Percentiles rank a stretch among this genome's conserved stretches.
Evolutionary conservation across 2,329 filamentous ascomycete species (phyloP).

Genomic region (Trichophyton schoenleinii): DNA sequence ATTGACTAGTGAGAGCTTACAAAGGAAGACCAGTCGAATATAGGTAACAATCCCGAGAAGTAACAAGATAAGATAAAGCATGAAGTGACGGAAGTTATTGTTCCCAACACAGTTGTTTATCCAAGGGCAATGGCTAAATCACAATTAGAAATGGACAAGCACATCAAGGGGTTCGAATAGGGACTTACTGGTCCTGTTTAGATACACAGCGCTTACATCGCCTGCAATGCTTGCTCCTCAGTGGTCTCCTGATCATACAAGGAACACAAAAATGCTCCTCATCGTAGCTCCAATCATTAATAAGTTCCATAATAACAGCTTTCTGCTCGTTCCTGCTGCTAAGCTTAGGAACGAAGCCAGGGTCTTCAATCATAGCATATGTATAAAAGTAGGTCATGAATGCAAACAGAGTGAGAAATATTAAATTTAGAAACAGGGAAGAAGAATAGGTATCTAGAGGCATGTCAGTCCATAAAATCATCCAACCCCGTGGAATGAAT

Average conservation of each 20-base stretch:
- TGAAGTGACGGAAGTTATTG: slow-evolving; percentile 94
- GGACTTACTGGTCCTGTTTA: slow-evolving; percentile 83
- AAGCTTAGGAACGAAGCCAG: slow-evolving; percentile 84
- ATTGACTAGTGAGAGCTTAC: slow-evolving; percentile 37
- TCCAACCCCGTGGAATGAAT: neutral
- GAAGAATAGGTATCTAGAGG: slow-evolving; percentile 49
- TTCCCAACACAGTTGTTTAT: slow-evolving; percentile 91
- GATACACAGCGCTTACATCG: slow-evolving; percentile 85
- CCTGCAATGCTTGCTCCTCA: slow-evolving; percentile 92
- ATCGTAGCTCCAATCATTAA: slow-evolving; percentile 79
- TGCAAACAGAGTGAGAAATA: slow-evolving; percentile 52
- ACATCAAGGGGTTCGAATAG: neutral
- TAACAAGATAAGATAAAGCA: slow-evolving; percentile 72
- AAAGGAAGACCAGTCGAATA: slow-evolving; percentile 59
- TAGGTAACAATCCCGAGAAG: slow-evolving; percentile 62
- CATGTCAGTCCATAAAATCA: slow-evolving; percentile 20
- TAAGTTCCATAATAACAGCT: slow-evolving; percentile 72
- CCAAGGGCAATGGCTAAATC: slow-evolving; percentile 88
- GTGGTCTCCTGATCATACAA: slow-evolving; percentile 86
- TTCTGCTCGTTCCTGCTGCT: slow-evolving; percentile 83
- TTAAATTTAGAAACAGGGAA: slow-evolving; percentile 64
- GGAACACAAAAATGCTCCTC: slow-evolving; percentile 86
- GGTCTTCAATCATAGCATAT: slow-evolving; percentile 74
- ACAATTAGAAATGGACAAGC: slow-evolving; percentile 7
- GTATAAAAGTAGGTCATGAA: slow-evolving; percentile 77